Evolutionary conservation across 805 yeast genomes (phyloP).

Genomic region (Metschnikowia picachoensis): DNA sequence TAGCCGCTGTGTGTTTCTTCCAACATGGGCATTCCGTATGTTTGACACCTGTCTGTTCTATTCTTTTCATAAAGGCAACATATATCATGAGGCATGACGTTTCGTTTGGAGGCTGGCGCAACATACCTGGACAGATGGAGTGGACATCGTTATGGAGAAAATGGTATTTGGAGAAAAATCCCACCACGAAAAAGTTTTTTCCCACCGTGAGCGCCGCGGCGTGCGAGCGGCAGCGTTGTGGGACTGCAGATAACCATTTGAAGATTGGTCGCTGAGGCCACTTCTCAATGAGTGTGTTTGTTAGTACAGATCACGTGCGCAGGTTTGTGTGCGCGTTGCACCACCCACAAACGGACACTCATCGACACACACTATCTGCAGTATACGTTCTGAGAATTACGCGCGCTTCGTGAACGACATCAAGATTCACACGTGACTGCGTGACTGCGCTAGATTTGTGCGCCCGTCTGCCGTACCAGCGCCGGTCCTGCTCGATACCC

Average conservation of each 20-base stretch:
- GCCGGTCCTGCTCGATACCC: neutral
- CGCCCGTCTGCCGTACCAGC: neutral
- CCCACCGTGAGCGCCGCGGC: constrained; percentile 5
- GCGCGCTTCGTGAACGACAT: neutral
- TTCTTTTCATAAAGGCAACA: too few relatives aligned
- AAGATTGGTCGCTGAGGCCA: neutral
- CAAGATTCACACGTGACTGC: constrained; percentile 9
- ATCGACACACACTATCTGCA: neutral
- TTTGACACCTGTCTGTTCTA: too few relatives aligned
- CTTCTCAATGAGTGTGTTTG: neutral
- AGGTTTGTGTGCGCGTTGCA: neutral
- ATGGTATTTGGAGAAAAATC: constrained; percentile 34
- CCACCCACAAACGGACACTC: too few relatives aligned
- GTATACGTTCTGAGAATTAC: constrained; percentile 5
- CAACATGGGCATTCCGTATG: too few relatives aligned
- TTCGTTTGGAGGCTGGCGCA: neutral
- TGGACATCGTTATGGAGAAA: constrained; percentile 52
- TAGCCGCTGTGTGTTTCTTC: too few relatives aligned
- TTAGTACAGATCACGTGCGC: neutral
- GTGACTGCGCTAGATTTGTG: constrained; percentile 12
- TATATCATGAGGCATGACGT: too few relatives aligned
- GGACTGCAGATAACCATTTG: neutral
- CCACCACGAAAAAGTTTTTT: constrained; percentile 18
- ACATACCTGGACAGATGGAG: constrained; percentile 91
- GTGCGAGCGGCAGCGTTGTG: constrained; percentile 7